Evolutionary conservation across 352 stramenopile species (phyloP).

Genomic region (Discostella stelligera): DNA sequence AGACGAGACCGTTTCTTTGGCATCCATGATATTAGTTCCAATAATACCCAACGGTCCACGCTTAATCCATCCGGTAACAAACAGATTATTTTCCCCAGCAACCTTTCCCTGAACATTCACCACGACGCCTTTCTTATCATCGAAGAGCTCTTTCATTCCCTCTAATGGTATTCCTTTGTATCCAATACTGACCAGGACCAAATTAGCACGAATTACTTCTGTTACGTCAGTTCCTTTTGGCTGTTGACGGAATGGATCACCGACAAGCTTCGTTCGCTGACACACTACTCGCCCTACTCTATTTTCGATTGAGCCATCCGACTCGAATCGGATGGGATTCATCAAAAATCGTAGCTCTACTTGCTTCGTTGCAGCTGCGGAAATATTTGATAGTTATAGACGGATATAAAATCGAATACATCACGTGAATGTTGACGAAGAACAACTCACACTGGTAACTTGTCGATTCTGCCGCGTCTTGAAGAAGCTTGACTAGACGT

Average conservation of each 20-base stretch:
- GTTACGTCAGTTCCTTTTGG: conserved; percentile 87
- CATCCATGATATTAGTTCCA: conserved; percentile 96
- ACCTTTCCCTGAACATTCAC: conserved; percentile 71
- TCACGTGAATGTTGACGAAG: too few relatives aligned
- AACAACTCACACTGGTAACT: too few relatives aligned
- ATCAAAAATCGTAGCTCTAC: conserved; percentile 89
- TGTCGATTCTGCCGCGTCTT: conserved; percentile 28
- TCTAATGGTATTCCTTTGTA: conserved; percentile 89
- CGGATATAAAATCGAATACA: too few relatives aligned
- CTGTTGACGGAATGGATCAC: conserved; percentile 84
- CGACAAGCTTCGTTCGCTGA: conserved; percentile 88
- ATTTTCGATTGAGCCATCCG: conserved; percentile 66
- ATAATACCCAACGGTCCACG: conserved; percentile 97
- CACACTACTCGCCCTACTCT: conserved; percentile 83
- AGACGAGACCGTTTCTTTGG: conserved; percentile 91
- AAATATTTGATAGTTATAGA: not conserved
- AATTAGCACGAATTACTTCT: conserved; percentile 82
- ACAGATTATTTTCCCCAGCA: conserved; percentile 83
- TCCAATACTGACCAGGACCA: conserved; percentile 82
- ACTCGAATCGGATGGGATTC: conserved; percentile 84
- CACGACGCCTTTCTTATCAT: conserved; percentile 81
- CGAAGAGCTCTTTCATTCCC: conserved; percentile 79
- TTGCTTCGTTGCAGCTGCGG: conserved; percentile 32
- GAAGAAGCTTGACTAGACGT: conserved; percentile 79
- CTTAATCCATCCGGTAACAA: conserved; percentile 97